phyloP scores from a whole-genome alignment of 352 stramenopile species.

The Plasmopara muralis region DNA sequence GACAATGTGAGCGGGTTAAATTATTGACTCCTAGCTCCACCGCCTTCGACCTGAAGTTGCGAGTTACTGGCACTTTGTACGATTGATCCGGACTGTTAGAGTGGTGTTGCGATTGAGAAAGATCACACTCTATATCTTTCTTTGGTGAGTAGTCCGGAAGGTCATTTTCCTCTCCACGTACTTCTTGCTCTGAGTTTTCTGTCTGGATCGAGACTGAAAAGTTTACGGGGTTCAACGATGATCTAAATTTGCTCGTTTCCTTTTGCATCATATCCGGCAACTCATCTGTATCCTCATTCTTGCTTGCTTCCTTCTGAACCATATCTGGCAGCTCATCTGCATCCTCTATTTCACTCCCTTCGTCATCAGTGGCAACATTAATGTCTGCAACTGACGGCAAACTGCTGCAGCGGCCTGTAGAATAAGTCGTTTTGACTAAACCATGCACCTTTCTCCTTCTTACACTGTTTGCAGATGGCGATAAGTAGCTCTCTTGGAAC shows the following conservation, averaged over 20 bases:
- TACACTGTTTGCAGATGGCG: conserved; percentile 10
- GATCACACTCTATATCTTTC: conserved; percentile 4
- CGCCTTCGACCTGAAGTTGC: conserved; percentile 14
- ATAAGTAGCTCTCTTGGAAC: conserved; percentile 53
- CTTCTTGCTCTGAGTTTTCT: conserved; percentile 17
- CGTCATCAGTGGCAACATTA: not conserved
- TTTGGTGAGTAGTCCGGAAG: conserved; percentile 8
- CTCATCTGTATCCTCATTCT: conserved; percentile 43
- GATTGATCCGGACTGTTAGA: conserved; percentile 4
- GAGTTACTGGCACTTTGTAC: conserved; percentile 3
- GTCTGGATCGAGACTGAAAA: conserved; percentile 19
- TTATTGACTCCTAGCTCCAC: conserved; percentile 10
- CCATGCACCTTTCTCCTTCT: not conserved
- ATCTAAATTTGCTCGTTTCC: not conserved
- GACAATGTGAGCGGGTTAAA: conserved; percentile 14
- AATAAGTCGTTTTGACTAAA: not conserved
- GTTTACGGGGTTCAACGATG: not conserved
- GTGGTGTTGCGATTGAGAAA: not conserved
- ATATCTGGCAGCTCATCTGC: conserved; percentile 50
- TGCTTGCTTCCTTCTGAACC: conserved; percentile 32
- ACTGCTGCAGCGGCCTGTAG: not conserved
- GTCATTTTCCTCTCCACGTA: not conserved
- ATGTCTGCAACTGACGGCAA: conserved; percentile 1
- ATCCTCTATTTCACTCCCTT: conserved; percentile 27
- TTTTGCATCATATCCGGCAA: conserved; percentile 55